phyloP scores from a whole-genome alignment of 345 rosid species.

The Schrenkiella parvula region DNA sequence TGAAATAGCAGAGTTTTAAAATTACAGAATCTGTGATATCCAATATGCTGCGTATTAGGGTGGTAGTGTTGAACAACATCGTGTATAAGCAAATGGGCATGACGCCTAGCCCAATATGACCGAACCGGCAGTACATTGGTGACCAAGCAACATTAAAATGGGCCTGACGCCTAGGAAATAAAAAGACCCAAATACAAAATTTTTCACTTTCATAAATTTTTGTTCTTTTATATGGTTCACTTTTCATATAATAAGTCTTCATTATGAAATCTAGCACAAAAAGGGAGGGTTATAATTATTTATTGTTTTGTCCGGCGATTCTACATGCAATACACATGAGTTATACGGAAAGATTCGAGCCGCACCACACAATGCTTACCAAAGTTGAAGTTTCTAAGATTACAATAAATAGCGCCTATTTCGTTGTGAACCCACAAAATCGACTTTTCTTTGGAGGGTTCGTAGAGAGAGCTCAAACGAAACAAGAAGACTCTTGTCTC shows the following conservation, averaged over 20 bases:
- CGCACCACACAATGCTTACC: neutral
- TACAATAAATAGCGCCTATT: neutral
- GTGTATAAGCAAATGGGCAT: neutral
- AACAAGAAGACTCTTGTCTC: constrained; percentile 1
- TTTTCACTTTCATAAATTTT: neutral
- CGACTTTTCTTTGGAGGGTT: constrained; percentile 24
- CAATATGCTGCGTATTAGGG: neutral
- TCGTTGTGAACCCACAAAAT: constrained; percentile 14
- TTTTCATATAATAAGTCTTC: neutral
- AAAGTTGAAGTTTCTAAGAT: neutral
- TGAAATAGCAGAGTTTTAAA: too few relatives aligned
- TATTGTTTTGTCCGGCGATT: neutral
- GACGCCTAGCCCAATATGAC: neutral
- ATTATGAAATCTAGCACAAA: too few relatives aligned
- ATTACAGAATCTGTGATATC: too few relatives aligned
- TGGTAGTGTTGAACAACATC: neutral
- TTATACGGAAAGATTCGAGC: neutral
- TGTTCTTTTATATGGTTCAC: neutral
- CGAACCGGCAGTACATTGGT: neutral
- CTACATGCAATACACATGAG: neutral
- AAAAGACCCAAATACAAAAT: neutral
- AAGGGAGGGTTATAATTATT: neutral
- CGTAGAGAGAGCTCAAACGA: constrained; percentile 1
- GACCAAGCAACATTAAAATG: neutral
- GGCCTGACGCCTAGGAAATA: neutral